These are phyloP conservation scores for Fusarium chuoi DNA, from an alignment of 2,329 filamentous ascomycete species.

Conservation along the genomic window DNA sequence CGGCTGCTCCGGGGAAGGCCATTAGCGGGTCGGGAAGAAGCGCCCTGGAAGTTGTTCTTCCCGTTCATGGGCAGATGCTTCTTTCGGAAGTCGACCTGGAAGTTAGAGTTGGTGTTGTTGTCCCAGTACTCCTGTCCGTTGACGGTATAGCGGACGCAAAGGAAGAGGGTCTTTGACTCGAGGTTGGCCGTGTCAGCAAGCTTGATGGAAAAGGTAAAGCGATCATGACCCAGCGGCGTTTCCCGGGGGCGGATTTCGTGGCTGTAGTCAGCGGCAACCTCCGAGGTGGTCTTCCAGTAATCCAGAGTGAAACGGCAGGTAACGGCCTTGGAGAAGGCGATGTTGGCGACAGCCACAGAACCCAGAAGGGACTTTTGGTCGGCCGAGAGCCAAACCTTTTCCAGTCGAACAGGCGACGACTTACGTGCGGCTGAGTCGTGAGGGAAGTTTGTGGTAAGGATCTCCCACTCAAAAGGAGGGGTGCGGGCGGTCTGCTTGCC, in stretches of 20 bases:
- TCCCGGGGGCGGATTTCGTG: constrained; percentile 78
- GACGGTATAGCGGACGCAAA: constrained; percentile 90
- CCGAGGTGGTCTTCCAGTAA: constrained; percentile 98
- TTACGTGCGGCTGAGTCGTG: constrained; percentile 63
- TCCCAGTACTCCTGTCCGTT: constrained; percentile 93
- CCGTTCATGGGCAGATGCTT: constrained; percentile 72
- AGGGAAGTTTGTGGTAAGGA: constrained; percentile 86
- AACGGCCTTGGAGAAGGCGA: constrained; percentile 89
- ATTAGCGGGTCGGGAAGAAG: constrained; percentile 61
- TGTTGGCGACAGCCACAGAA: constrained; percentile 84
- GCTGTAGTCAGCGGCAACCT: constrained; percentile 89
- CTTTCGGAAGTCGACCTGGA: constrained; percentile 92
- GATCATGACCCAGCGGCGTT: constrained; percentile 76
- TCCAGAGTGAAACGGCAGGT: constrained; percentile 96
- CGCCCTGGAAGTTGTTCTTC: constrained; percentile 63
- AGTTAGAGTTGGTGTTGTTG: constrained; percentile 88
- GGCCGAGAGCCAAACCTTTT: constrained; percentile 85
- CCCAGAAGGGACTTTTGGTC: constrained; percentile 91
- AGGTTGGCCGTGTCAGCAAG: constrained; percentile 90
- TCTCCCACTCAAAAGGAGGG: constrained; percentile 84
- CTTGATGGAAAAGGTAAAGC: constrained; percentile 95
- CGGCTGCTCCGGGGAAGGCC: constrained; percentile 76
- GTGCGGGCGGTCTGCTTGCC: constrained; percentile 51
- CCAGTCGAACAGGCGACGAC: constrained; percentile 77
- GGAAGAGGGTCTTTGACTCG: constrained; percentile 90